Evolutionary conservation across 345 rosid genomes (phyloP), one percentile per base, ranked within the genome.

Genomic region (Hypericum androsaemum): DNA sequence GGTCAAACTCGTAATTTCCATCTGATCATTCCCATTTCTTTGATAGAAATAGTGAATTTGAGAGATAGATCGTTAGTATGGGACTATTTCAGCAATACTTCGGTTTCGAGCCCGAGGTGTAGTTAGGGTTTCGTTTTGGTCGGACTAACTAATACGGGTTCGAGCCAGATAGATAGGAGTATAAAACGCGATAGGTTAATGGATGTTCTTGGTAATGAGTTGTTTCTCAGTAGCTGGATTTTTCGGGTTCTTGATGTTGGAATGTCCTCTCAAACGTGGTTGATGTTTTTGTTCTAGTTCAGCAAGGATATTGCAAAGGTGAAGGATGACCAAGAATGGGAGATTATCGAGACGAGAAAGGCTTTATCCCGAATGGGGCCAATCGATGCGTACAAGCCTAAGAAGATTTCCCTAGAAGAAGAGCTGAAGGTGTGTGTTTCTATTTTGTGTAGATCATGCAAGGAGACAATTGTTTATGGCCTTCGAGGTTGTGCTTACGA

Each of bases 261-360:
- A 7, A 8, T 37, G 13, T 36, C 13, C 8, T 59, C 14, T 37
- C 36, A 12, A 39, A 0, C 32, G 14, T 37, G 7, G 47, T n/a
- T 15, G 12, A 28, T 57, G 56, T 14, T 13, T 63, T 43, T 44
- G 56, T 66, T 58, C 59, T 77, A 54, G 68, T 70, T 68, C 86
- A 87, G 96, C 74, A 85, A 85, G 83, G 95, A 88, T 65, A 83
- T 85, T 7, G 79, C 86, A 17, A 85, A 81, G 75, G 94, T 85
- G 64, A 81, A 80, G 71, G 94, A 88, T 36, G 95, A 85, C 22
- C 78, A 81, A 49, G 96, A 85, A 75, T 92, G 96, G 95, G 88
- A 92, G 58, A 81, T 92, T 13, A 78, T 77, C 12, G 89, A 92
- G 80, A 74, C 84, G 12, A 75, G 78, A 65, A 83, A 77, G 46